phyloP scores from a whole-genome alignment of 2,329 filamentous ascomycete species.

The Scolecobasidium constrictum region DNA sequence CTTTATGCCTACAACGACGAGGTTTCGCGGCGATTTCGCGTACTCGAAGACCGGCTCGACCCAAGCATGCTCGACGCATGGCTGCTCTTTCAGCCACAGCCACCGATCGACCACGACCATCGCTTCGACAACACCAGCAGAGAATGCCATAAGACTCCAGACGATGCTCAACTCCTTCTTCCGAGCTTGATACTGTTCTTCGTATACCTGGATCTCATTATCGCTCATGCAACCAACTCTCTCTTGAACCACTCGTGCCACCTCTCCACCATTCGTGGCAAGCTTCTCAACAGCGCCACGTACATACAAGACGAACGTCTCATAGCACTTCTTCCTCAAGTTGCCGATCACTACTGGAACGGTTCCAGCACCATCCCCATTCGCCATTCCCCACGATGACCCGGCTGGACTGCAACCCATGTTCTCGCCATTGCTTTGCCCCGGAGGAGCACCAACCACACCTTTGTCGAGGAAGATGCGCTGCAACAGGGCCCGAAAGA shows the following conservation, averaged over 20 bases:
- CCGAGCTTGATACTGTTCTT: conserved; percentile 48
- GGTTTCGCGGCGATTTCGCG: conserved; percentile 69
- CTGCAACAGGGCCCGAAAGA: conserved; percentile 83
- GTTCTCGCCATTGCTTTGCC: conserved; percentile 23
- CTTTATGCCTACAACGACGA: conserved; percentile 92
- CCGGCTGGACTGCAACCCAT: conserved; percentile 22
- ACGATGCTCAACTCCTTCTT: conserved; percentile 77
- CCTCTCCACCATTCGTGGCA: conserved; percentile 33
- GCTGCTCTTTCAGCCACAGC: conserved; percentile 73
- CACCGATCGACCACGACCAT: conserved; percentile 85
- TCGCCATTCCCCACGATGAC: not conserved
- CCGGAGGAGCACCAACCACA: conserved; percentile 51
- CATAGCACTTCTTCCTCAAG: conserved; percentile 69
- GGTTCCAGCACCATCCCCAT: not conserved
- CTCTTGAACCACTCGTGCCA: conserved; percentile 29
- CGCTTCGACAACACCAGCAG: conserved; percentile 78
- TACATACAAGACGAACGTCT: conserved; percentile 64
- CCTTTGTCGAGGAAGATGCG: conserved; percentile 82
- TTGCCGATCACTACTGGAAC: conserved; percentile 64
- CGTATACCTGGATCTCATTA: conserved; percentile 64
- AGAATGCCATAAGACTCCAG: conserved; percentile 96
- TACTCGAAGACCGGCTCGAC: conserved; percentile 93
- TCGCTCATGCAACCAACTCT: conserved; percentile 62
- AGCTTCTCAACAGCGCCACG: conserved; percentile 72
- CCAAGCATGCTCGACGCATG: conserved; percentile 64